Conservation (phyloP, 495 filamentous ascomycete species). For the Physcia stellaris region DNA sequence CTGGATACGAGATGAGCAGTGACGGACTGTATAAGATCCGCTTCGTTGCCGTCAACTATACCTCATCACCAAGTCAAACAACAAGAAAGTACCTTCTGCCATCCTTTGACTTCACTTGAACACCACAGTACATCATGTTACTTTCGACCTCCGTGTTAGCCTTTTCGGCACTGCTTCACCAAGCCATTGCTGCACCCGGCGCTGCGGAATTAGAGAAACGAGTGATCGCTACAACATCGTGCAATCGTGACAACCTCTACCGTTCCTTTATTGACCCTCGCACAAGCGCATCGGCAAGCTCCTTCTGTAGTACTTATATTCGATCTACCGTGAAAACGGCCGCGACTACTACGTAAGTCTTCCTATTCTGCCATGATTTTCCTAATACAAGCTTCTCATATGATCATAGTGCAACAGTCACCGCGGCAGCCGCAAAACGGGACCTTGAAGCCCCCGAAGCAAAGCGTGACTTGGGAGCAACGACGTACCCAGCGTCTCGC, state of each 20-base stretch:
- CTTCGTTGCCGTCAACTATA: too few relatives aligned
- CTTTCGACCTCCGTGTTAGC: too few relatives aligned
- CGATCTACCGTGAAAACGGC: neutral
- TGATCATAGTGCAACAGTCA: neutral
- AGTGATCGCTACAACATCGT: neutral
- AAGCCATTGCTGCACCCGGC: conserved; percentile 1
- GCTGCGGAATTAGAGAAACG: neutral
- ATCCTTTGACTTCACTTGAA: too few relatives aligned
- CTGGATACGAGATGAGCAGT: too few relatives aligned
- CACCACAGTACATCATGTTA: too few relatives aligned
- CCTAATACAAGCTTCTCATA: neutral
- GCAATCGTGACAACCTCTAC: conserved; percentile 1
- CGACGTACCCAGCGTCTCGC: neutral
- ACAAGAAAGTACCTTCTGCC: too few relatives aligned
- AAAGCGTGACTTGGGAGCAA: neutral
- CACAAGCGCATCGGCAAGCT: neutral
- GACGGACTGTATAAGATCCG: too few relatives aligned
- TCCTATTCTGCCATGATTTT: neutral
- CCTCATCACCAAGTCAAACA: too few relatives aligned
- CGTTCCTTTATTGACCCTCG: conserved; percentile 1
- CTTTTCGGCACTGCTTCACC: neutral
- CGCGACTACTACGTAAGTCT: neutral
- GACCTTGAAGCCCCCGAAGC: neutral
- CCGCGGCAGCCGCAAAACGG: too few relatives aligned
- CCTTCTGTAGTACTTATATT: conserved; percentile 5